Conservation (phyloP, 257 asterid genomes). For the Forsythia viridissima region DNA sequence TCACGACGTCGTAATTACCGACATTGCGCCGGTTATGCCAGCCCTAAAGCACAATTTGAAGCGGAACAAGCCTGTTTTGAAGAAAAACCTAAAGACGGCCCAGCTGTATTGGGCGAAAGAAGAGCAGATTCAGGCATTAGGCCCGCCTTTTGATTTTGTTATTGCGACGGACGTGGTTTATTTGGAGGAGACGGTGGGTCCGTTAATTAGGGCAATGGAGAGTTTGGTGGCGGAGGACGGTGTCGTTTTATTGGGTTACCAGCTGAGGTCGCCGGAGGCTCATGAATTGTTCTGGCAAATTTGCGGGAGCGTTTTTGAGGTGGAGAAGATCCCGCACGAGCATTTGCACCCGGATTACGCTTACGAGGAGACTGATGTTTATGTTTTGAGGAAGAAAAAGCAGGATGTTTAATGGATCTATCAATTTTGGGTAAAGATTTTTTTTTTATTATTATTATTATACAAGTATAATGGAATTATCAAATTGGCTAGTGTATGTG, state of each 20-base stretch:
- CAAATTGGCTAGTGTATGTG: neutral
- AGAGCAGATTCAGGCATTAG: slow-evolving; percentile 55
- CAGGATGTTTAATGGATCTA: slow-evolving; percentile 22
- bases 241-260: slow-evolving; percentile 81
- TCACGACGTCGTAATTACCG: slow-evolving; percentile 71
- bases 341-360: slow-evolving; percentile 91
- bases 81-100: slow-evolving; percentile 61
- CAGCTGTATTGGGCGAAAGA: slow-evolving; percentile 74
- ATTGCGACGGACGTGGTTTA: slow-evolving; percentile 92
- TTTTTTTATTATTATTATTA: neutral
- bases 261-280: slow-evolving; percentile 89
- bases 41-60: slow-evolving; percentile 84
- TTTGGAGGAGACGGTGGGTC: slow-evolving; percentile 78
- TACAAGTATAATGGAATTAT: neutral
- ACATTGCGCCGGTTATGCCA: slow-evolving; percentile 95
- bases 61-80: slow-evolving; percentile 66
- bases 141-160: slow-evolving; percentile 76
- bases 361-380: slow-evolving; percentile 80
- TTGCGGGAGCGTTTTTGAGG: slow-evolving; percentile 53
- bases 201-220: slow-evolving; percentile 69
- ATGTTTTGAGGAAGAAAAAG: slow-evolving; percentile 67
- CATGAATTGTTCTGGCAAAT: slow-evolving; percentile 72
- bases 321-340: slow-evolving; percentile 74
- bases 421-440: slow-evolving; percentile 19
- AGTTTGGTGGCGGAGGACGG: slow-evolving; percentile 72